phyloP scores from a whole-genome alignment of 768 basidiomycete species.

The Tubosaeta brunneosetosa region DNA sequence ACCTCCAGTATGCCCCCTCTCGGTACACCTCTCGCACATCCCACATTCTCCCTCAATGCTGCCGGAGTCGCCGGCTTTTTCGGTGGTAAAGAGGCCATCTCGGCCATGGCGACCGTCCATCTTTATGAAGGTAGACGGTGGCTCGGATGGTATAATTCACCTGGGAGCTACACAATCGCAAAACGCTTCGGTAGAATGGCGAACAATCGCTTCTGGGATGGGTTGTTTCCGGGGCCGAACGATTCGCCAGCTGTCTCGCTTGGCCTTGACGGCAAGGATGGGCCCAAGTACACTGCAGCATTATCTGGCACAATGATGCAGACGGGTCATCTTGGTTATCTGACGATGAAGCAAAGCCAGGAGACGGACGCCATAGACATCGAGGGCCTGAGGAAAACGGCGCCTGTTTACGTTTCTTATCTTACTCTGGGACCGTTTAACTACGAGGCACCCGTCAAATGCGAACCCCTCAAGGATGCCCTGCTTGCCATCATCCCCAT shows the following conservation, averaged over 20 bases:
- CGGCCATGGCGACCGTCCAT: slow-evolving; percentile 33
- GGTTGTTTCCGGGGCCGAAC: slow-evolving; percentile 29
- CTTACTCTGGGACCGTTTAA: slow-evolving; percentile 12
- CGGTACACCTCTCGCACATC: slow-evolving; percentile 1
- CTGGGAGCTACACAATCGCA: slow-evolving; percentile 31
- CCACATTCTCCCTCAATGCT: slow-evolving; percentile 22
- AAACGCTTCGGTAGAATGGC: slow-evolving; percentile 32
- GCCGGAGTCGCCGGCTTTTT: slow-evolving; percentile 34
- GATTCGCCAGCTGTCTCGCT: slow-evolving; percentile 24
- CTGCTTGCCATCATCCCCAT: slow-evolving; percentile 23
- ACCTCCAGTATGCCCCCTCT: slow-evolving; percentile 10
- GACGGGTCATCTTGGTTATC: slow-evolving; percentile 26
- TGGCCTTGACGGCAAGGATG: slow-evolving; percentile 26
- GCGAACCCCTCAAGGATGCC: background rate
- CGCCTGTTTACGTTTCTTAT: slow-evolving; percentile 11
- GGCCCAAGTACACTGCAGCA: slow-evolving; percentile 26
- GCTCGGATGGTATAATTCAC: slow-evolving; percentile 36
- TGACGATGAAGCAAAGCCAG: slow-evolving; percentile 19
- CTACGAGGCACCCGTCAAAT: background rate
- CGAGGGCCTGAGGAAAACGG: slow-evolving; percentile 8
- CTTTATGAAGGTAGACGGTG: slow-evolving; percentile 28
- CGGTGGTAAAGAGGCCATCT: slow-evolving; percentile 35
- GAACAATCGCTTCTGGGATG: slow-evolving; percentile 29
- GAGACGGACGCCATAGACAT: background rate
- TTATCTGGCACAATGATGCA: slow-evolving; percentile 29